Evolutionary conservation across 1,284 basidiomycete species (phyloP).

Genomic region (Ganoderma boninense): DNA sequence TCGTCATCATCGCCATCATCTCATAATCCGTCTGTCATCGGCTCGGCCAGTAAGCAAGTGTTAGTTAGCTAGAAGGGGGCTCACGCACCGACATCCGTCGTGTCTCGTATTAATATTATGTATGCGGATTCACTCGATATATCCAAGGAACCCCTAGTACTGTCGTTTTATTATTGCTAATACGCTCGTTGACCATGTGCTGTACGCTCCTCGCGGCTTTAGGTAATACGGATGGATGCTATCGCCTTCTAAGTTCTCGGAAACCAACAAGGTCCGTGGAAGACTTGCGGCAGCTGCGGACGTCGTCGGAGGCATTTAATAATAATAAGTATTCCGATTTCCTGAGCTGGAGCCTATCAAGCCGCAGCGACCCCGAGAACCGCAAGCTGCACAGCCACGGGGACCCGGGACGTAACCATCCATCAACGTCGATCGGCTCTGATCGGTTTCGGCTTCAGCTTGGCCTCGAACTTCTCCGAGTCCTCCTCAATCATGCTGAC

Average conservation of each 20-base stretch:
- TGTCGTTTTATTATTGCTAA: constrained; percentile 32
- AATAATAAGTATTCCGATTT: neutral
- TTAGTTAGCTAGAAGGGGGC: constrained; percentile 19
- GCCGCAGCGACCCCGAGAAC: constrained; percentile 1
- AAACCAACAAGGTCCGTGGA: neutral
- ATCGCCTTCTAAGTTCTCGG: neutral
- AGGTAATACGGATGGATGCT: constrained; percentile 5
- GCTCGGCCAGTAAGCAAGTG: constrained; percentile 11
- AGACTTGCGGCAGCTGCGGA: neutral
- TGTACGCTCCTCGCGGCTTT: constrained; percentile 16
- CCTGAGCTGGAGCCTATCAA: neutral
- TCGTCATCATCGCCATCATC: neutral
- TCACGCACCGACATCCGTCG: constrained; percentile 9
- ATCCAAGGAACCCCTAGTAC: constrained; percentile 4
- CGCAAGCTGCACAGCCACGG: neutral
- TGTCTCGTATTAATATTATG: constrained; percentile 17
- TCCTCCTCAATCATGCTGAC: neutral
- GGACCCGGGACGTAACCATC: neutral
- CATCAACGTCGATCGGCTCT: too few species aligned
- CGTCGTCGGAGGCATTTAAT: neutral
- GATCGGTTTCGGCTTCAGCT: neutral
- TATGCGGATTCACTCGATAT: constrained; percentile 19
- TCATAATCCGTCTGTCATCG: constrained; percentile 13
- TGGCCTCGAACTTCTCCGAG: neutral
- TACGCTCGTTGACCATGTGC: constrained; percentile 25